These are phyloP conservation scores for Tremella mesenterica DNA, from an alignment of 768 basidiomycete genomes.

Conservation along the genomic window DNA sequence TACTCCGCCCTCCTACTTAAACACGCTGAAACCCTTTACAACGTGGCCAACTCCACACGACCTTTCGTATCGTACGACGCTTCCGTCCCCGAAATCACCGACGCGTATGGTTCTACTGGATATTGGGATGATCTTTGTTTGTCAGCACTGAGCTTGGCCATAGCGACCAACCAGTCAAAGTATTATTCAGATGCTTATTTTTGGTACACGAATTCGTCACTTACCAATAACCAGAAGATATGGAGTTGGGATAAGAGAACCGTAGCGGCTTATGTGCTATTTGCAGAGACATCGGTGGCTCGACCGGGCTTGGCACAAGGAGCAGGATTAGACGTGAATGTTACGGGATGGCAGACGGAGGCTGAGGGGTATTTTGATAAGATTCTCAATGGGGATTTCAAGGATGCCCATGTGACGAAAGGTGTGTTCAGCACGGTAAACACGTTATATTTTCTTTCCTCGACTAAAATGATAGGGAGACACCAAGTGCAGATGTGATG, in stretches of 20 bases:
- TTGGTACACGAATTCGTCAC: conserved; percentile 55
- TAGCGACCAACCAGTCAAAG: conserved; percentile 57
- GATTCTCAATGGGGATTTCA: conserved; percentile 53
- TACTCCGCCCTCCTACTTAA: conserved; percentile 62
- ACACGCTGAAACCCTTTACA: conserved; percentile 68
- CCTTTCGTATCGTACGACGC: conserved; percentile 38
- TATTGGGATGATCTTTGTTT: conserved; percentile 47
- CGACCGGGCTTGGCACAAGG: conserved; percentile 50
- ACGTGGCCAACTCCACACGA: conserved; percentile 63
- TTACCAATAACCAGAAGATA: conserved; percentile 53
- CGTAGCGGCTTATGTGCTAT: conserved; percentile 66
- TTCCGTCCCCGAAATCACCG: conserved; percentile 57
- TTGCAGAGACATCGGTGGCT: conserved; percentile 61
- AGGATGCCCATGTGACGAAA: conserved; percentile 54
- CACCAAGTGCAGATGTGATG: no score
- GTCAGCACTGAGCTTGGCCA: conserved; percentile 66
- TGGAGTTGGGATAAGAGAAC: conserved; percentile 87
- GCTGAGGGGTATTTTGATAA: conserved; percentile 69
- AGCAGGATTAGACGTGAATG: conserved; percentile 47
- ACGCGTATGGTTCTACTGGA: conserved; percentile 57
- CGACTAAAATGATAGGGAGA: no score
- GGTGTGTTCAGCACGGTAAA: conserved; percentile 47
- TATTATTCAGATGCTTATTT: conserved; percentile 58
- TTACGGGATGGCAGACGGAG: conserved; percentile 58
- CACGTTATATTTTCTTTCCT: no score